phyloP scores from a whole-genome alignment of 106 monocot species.

The Xerophyta viscosa region DNA sequence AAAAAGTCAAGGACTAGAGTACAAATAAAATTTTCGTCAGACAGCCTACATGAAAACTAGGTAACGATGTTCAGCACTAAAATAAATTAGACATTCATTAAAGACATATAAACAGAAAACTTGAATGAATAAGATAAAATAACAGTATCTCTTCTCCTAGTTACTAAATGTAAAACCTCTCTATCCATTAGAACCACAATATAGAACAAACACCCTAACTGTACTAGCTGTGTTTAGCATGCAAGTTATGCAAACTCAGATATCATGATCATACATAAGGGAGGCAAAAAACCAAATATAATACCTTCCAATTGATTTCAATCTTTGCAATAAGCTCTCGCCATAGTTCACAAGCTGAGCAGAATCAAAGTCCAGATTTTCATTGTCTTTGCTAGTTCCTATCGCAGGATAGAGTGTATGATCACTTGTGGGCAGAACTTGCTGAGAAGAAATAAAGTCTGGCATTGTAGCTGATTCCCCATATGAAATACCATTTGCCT shows the following conservation, averaged over 20 bases:
- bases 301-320: constrained; percentile 21
- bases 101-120: too few species aligned
- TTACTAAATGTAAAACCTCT: too few species aligned
- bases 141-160: too few species aligned
- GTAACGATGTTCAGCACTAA: too few species aligned
- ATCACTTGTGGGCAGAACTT: constrained; percentile 17
- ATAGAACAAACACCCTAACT: too few species aligned
- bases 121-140: too few species aligned
- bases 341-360: constrained; percentile 47
- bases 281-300: background rate
- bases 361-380: constrained; percentile 35
- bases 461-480: constrained; percentile 3
- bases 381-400: constrained; percentile 11
- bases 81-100: too few species aligned
- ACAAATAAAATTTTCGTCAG: too few species aligned
- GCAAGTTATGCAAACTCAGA: background rate
- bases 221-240: too few species aligned
- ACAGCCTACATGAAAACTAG: too few species aligned
- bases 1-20: too few species aligned
- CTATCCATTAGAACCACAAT: too few species aligned
- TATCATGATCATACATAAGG: background rate
- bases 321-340: constrained; percentile 58
- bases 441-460: constrained; percentile 9
- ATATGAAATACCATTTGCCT: constrained; percentile 6
- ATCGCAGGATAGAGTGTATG: constrained; percentile 9